A percentile compares a stretch with the other conserved stretches of the same genome.
Evolutionary conservation across 768 basidiomycete species (phyloP).

Genomic region (Russula compacta): DNA sequence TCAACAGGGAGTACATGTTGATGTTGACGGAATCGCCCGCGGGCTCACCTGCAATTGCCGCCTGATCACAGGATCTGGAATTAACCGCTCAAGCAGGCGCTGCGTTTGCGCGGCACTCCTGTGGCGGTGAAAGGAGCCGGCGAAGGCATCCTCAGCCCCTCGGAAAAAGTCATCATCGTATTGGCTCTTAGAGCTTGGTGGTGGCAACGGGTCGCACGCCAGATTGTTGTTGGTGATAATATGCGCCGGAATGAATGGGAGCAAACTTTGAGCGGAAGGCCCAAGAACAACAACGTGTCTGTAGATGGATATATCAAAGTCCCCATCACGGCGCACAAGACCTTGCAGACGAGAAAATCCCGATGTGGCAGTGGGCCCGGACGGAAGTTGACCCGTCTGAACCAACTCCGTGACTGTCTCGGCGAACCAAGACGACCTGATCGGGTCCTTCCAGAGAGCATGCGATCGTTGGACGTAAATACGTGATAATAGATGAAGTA

Average conservation of each 20-base stretch:
- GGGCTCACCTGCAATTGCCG: constrained; percentile 45
- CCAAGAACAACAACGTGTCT: constrained; percentile 76
- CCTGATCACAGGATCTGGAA: constrained; percentile 50
- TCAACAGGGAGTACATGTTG: not conserved
- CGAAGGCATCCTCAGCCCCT: constrained; percentile 46
- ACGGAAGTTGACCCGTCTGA: constrained; percentile 24
- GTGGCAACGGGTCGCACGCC: constrained; percentile 85
- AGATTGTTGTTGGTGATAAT: constrained; percentile 47
- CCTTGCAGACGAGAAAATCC: constrained; percentile 29
- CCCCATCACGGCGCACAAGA: constrained; percentile 30
- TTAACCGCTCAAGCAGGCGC: constrained; percentile 43
- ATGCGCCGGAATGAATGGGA: constrained; percentile 60
- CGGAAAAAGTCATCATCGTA: constrained; percentile 76
- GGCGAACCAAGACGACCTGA: constrained; percentile 57
- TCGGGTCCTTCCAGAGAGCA: constrained; percentile 73
- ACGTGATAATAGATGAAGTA: constrained; percentile 75
- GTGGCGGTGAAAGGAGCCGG: constrained; percentile 22
- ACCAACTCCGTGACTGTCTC: constrained; percentile 42
- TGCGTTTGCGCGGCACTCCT: constrained; percentile 41
- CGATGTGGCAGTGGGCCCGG: constrained; percentile 29
- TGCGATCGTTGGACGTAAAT: constrained; percentile 77
- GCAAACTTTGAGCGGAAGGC: constrained; percentile 46
- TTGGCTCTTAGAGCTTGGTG: constrained; percentile 42
- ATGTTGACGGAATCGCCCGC: not conserved
- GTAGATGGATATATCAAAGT: constrained; percentile 45